Evolutionary conservation across 2,329 filamentous ascomycete species (phyloP), one percentile per base, ranked within the genome.

Genomic region (Truncatella angustata): DNA sequence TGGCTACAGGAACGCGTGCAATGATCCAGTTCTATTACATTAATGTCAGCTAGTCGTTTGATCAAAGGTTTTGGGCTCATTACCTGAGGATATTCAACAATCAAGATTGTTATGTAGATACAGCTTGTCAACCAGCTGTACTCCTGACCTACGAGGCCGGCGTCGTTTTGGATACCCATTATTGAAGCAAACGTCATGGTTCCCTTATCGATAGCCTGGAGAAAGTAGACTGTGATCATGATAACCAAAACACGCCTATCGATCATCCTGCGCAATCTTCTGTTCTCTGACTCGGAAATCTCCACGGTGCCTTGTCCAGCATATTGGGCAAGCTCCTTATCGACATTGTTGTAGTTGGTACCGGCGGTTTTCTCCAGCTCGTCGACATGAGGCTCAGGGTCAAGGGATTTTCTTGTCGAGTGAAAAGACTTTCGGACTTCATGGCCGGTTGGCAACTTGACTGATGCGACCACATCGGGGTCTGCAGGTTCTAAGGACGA

Each of bases 201-300:
- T 23, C 83, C 84, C 66, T 87, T 87, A 66, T 88, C 85, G 42
- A 88, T 75, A 42, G 83, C 79, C 62, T 88, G 87, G 20, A 90
- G 69, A 63, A 91, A 89, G 68, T 91, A 90, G 0, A 86, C 89
- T 44, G 79, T 67, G 52, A 91, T 78, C 87, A 91, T 91, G 65
- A 91, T 75, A 2, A 78, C 69, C 39, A 92, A 71, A 2, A 91
- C 79, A 28, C 87, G 80, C 55, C 74, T 78, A 67, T 91, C 86
- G 58, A 91, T 88, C 72, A 84, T 73, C 48, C 69, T 77, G 56
- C 81, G 83, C 49, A 91, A 74, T 26, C 85, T 73, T 35, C 69
- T 75, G 66, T 82, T 85, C 50, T 86, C 82, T 53, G 80, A 82
- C 1, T 75, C 70, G 3, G 78, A 74, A 60, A 91, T 83, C 2